Evolutionary conservation across 2,329 filamentous ascomycete genomes (phyloP), one percentile per base, ranked within the genome.

Genomic region (Pseudogymnoascus sp.): DNA sequence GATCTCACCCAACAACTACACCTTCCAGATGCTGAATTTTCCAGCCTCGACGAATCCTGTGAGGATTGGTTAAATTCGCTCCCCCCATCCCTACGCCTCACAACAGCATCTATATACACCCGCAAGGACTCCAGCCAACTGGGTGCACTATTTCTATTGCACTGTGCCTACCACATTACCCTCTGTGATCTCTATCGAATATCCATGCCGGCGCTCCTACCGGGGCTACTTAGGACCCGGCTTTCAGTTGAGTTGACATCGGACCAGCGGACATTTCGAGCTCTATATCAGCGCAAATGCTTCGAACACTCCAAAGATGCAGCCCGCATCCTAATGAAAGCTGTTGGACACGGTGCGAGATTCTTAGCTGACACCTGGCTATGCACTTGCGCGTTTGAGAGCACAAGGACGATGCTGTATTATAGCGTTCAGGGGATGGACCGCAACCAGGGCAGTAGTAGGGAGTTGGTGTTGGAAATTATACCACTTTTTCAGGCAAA

Each of bases 81-180:
- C 5, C 77, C 78, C 0, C 75, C 77, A 39, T 78, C 76, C 63
- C 72, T 79, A 41, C 75, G 75, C 36, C 79, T 79, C 66, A 76
- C 74, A 1, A 70, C 74, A 12, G 75, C 77, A 42, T 76, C 77
- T 16, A 78, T 79, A 35, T 79, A 79, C 63, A 76, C 77, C 2
- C 76, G 77, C 9, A 73, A 78, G 19, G 77, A 79, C 64, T 79
- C 78, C 0, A 76, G 77, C 36, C 77, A 80, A 65, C 72, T 79
- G 0, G 78, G 78, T 12, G 77, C 77, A 8, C 69, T 80, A 42
- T 75, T 77, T 11, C 66, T 79, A 3, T 72, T 79, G 7, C 78
- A 79, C 66, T 79, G 77, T 66, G 79, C 78, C 25, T 79, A 78
- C 58, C 75, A 79, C 76, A 79, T 66, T 78, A 77, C 55, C 73